Evolutionary conservation across 768 basidiomycete species (phyloP).

Genomic region (Lactarius akahatsu): DNA sequence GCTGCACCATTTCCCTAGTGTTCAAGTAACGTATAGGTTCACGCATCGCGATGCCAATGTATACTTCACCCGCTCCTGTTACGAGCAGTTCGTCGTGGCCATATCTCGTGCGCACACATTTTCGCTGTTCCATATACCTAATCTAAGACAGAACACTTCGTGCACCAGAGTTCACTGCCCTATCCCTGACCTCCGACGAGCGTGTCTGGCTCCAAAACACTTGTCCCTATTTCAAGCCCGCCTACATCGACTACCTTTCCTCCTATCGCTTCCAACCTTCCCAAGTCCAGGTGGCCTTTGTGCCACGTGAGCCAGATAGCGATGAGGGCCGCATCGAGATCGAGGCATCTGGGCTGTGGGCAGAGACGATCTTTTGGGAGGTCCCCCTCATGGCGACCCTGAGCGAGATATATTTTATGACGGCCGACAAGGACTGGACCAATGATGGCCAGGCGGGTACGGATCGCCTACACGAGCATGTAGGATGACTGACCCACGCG

Average conservation of each 20-base stretch:
- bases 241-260: constrained; percentile 77
- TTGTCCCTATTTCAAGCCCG: constrained; percentile 71
- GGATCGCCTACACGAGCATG: constrained; percentile 9
- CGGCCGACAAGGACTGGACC: constrained; percentile 76
- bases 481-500: neutral
- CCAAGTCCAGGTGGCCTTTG: constrained; percentile 66
- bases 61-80: constrained; percentile 64
- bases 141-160: neutral
- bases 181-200: constrained; percentile 62
- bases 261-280: constrained; percentile 70
- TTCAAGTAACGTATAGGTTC: constrained; percentile 72
- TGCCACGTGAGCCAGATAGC: constrained; percentile 41
- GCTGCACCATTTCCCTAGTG: constrained; percentile 68
- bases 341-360: constrained; percentile 70
- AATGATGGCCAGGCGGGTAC: constrained; percentile 79
- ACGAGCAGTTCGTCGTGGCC: constrained; percentile 55
- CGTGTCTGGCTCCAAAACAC: constrained; percentile 58
- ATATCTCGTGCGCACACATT: constrained; percentile 51
- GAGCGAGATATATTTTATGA: constrained; percentile 84
- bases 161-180: constrained; percentile 61
- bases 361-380: constrained; percentile 90
- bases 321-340: constrained; percentile 66
- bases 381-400: constrained; percentile 92
- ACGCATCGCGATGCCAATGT: constrained; percentile 69
- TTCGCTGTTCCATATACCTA: neutral